Conservation (phyloP, 1,284 basidiomycete genomes). For the Ustilago crameri region DNA sequence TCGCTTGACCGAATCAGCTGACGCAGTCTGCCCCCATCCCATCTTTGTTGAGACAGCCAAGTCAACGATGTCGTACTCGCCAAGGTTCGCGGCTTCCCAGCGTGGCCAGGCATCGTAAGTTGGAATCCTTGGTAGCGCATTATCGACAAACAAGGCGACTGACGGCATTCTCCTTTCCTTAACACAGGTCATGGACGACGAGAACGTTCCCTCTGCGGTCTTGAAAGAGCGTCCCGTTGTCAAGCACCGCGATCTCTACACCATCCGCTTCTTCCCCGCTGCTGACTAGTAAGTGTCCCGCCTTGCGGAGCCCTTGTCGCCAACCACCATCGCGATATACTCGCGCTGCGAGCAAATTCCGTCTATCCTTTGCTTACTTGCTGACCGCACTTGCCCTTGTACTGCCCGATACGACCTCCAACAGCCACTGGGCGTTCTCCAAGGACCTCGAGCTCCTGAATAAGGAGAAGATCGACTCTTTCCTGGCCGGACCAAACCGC, state of each 20-base stretch:
- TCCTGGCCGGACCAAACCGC: constrained; percentile 76
- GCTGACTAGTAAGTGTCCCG: constrained; percentile 83
- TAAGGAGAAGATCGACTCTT: constrained; percentile 83
- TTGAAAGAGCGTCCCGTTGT: constrained; percentile 76
- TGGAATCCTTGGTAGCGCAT: too few relatives aligned
- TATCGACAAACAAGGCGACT: too few relatives aligned
- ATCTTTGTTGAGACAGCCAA: constrained; percentile 20
- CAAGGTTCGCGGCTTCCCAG: constrained; percentile 90
- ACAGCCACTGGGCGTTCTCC: constrained; percentile 83
- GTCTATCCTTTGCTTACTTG: neutral
- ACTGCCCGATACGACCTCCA: constrained; percentile 4
- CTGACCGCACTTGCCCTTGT: constrained; percentile 3
- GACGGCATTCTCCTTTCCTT: too few relatives aligned
- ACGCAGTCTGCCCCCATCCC: neutral
- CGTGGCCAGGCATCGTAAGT: constrained; percentile 86
- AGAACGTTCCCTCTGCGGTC: constrained; percentile 74
- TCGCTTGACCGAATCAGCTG: neutral
- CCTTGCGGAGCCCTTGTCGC: neutral
- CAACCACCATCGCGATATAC: neutral
- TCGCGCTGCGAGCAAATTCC: neutral
- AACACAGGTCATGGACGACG: constrained; percentile 79
- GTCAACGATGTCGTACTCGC: constrained; percentile 85
- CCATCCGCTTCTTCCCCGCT: constrained; percentile 86
- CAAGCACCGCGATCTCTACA: constrained; percentile 80
- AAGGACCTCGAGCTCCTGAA: constrained; percentile 85